phyloP scores from a whole-genome alignment of 2,329 filamentous ascomycete genomes.

The Elsinoe arachidis region DNA sequence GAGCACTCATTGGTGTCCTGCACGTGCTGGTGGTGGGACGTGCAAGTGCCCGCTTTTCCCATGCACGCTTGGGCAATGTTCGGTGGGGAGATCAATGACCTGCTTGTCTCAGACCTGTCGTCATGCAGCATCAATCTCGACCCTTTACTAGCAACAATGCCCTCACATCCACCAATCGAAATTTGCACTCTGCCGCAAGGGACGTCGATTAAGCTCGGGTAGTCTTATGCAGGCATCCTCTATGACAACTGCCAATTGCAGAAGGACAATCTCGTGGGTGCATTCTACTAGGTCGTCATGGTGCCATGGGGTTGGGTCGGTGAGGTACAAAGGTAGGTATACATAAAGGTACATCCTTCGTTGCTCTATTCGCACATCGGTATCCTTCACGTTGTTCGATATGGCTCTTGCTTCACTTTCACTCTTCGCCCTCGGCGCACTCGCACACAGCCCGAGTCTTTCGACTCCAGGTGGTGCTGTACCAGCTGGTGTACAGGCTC shows the following conservation, averaged over 20 bases:
- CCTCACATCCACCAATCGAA: not conserved
- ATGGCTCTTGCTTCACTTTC: constrained; percentile 1
- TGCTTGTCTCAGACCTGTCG: constrained; percentile 1
- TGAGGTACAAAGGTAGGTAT: constrained; percentile 5
- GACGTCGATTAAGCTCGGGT: not conserved
- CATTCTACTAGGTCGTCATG: constrained; percentile 7
- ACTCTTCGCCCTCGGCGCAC: constrained; percentile 1
- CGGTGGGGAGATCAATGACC: not conserved
- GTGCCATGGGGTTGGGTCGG: not conserved
- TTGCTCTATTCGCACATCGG: not conserved
- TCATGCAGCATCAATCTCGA: constrained; percentile 3
- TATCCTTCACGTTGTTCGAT: not conserved
- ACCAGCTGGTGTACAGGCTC: constrained; percentile 12
- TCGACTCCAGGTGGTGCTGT: constrained; percentile 8
- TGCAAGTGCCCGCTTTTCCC: constrained; percentile 1
- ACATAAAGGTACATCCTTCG: not conserved
- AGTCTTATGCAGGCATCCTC: not conserved
- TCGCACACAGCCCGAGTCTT: not conserved
- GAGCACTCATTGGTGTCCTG: not conserved
- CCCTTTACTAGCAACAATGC: not conserved
- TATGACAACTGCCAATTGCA: constrained; percentile 8
- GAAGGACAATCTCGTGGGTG: not conserved
- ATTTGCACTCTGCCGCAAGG: not conserved
- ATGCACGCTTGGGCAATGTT: constrained; percentile 5
- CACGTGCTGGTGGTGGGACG: not conserved